Evolutionary conservation across 2,329 filamentous ascomycete species (phyloP).

Genomic region (Macrophomina phaseolina): DNA sequence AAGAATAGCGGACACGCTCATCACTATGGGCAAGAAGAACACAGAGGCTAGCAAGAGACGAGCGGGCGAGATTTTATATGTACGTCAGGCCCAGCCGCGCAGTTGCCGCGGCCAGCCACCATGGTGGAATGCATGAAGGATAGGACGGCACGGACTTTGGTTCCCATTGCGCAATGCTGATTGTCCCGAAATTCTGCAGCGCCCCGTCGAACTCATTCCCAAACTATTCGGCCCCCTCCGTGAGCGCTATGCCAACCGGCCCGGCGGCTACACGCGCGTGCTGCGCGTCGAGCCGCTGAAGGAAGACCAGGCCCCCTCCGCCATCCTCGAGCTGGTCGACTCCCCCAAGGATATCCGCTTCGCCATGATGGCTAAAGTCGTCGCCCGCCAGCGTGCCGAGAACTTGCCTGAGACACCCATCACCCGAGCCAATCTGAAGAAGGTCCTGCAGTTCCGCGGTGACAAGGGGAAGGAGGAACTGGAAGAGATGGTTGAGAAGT

Average conservation of each 20-base stretch:
- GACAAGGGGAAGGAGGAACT: constrained; percentile 70
- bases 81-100: constrained; percentile 56
- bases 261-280: constrained; percentile 94
- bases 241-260: constrained; percentile 76
- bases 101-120: background rate
- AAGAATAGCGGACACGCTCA: constrained; percentile 88
- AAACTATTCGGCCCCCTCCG: constrained; percentile 88
- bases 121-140: background rate
- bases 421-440: constrained; percentile 78
- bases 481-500: constrained; percentile 62
- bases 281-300: constrained; percentile 89
- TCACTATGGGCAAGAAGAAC: constrained; percentile 92
- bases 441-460: constrained; percentile 76
- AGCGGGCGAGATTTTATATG: constrained; percentile 84
- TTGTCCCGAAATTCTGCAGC: background rate
- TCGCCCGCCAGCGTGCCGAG: constrained; percentile 65
- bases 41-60: constrained; percentile 78
- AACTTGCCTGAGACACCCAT: constrained; percentile 68
- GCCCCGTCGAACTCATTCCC: constrained; percentile 65
- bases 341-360: constrained; percentile 93
- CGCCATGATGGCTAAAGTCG: constrained; percentile 85
- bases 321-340: constrained; percentile 94
- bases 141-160: background rate
- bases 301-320: constrained; percentile 84
- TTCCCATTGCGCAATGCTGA: background rate